Base-by-base conservation (phyloP, 106 monocot species). In the Dactylorhiza incarnata region DNA sequence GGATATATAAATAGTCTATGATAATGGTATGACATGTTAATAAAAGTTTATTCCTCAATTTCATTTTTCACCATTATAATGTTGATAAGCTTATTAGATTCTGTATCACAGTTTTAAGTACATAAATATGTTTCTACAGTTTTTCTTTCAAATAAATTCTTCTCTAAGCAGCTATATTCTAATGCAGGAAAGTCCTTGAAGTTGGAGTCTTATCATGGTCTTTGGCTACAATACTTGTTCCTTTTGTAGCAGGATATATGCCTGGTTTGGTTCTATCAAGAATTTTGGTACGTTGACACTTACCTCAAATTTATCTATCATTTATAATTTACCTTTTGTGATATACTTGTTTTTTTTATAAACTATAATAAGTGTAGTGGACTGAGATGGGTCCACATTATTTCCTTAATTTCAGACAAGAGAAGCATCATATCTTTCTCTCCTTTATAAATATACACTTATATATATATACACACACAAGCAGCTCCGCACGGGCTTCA, bases 141-240 rank as follows among this genome's bases (percentile, higher is more conserved):
- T 69, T 17, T 14, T 46, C 16, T 45, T 46, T 44, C 2, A 5
- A 69, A 69, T 69, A 71, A 45, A 63, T 23, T 75, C 19, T 73
- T n/a, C 52, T 58, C 68, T 78, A 8, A 78, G 7, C 8, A 50
- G 26, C 78, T 37, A 74, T 81, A 37, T 79, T 81, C 37, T 79
- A 74, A 47, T 86, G 63, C 82, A 99, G 97, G 74, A 89, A 91
- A 81, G 94, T 94, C 49, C 97, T 99, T 77, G 81, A 91, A 86
- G 72, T 94, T 77, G 97, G 94, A 50, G 97, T 99, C 16, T 65
- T 99, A 26, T 67, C 72, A 56, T 99, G 97, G 97, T 99, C 97
- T 19, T 81, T 91, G 83, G 94, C 97, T 14, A 99, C 97, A n/a
- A 81, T 85, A 52, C 79, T 94, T 81, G 93, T 94, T 78, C 97